Percentiles rank a stretch among this genome's conserved stretches.
Evolutionary conservation across 495 filamentous ascomycete species (phyloP).

Genomic region (Durotheca rogersii): DNA sequence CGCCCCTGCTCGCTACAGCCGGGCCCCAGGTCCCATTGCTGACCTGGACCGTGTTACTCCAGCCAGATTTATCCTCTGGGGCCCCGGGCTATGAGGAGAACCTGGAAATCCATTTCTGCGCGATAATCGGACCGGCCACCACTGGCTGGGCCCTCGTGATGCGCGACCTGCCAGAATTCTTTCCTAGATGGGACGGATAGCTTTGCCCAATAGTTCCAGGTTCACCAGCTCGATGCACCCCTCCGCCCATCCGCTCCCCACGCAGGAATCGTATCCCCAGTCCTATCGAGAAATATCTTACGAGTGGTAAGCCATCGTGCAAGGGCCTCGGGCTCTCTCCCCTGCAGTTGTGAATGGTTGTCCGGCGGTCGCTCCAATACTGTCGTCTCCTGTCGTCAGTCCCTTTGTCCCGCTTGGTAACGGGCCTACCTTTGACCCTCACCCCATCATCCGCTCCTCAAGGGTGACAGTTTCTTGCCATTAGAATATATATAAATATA

Average conservation of each 20-base stretch:
- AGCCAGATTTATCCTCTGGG: background rate
- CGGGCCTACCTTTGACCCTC: too few relatives aligned
- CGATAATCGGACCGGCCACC: constrained; percentile 24
- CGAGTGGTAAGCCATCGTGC: background rate
- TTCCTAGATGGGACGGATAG: constrained; percentile 11
- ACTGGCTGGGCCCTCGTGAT: constrained; percentile 16
- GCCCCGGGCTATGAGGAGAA: background rate
- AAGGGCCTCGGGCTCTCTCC: background rate
- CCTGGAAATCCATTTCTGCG: constrained; percentile 8
- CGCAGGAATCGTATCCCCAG: constrained; percentile 4
- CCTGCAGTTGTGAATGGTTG: constrained; percentile 2
- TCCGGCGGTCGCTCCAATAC: too few relatives aligned
- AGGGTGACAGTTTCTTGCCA: too few relatives aligned
- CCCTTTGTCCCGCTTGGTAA: too few relatives aligned
- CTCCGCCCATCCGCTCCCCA: constrained; percentile 14
- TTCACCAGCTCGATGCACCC: constrained; percentile 7
- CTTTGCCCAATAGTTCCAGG: constrained; percentile 5
- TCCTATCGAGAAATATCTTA: background rate
- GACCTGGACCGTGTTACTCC: constrained; percentile 7
- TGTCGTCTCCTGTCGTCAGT: too few relatives aligned
- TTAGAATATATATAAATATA: too few relatives aligned
- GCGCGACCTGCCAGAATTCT: constrained; percentile 12
- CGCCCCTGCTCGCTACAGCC: constrained; percentile 4
- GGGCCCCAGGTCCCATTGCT: too few relatives aligned
- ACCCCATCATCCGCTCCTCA: too few relatives aligned